Evolutionary conservation across 2,329 filamentous ascomycete genomes (phyloP).

Genomic region (Botrytis squamosa): DNA sequence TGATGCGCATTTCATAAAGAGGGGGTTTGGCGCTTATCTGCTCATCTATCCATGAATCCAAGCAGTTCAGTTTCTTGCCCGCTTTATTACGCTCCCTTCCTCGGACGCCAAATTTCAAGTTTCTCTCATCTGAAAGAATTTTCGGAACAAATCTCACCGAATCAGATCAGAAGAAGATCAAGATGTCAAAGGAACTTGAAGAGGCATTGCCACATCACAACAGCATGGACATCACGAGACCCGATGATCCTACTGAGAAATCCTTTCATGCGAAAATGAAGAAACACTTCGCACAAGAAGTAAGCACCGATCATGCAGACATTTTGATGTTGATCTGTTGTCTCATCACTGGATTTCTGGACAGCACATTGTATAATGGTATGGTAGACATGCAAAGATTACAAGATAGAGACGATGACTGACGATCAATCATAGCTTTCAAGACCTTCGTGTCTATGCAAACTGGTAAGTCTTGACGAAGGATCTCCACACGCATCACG

Average conservation of each 20-base stretch:
- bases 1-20: conserved; percentile 11
- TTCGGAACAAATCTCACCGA: neutral
- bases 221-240: neutral
- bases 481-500: neutral
- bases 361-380: conserved; percentile 53
- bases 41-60: conserved; percentile 8
- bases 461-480: conserved; percentile 55
- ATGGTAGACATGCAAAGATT: neutral
- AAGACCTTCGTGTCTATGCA: conserved; percentile 44
- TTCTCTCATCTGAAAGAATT: neutral
- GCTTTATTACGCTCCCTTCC: neutral
- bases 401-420: neutral
- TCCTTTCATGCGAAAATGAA: neutral
- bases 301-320: conserved; percentile 18
- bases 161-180: neutral
- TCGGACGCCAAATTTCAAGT: neutral
- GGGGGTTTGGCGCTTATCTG: conserved; percentile 15
- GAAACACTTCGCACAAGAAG: conserved; percentile 14
- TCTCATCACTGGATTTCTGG: conserved; percentile 72
- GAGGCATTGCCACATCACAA: conserved; percentile 5
- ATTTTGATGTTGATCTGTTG: conserved; percentile 62
- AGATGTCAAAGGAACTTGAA: neutral
- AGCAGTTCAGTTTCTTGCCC: neutral
- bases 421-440: conserved; percentile 19
- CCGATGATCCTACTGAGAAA: neutral